Evolutionary conservation across 345 rosid genomes (phyloP), one percentile per base, ranked within the genome.

Genomic region (Dovyalis caffra): DNA sequence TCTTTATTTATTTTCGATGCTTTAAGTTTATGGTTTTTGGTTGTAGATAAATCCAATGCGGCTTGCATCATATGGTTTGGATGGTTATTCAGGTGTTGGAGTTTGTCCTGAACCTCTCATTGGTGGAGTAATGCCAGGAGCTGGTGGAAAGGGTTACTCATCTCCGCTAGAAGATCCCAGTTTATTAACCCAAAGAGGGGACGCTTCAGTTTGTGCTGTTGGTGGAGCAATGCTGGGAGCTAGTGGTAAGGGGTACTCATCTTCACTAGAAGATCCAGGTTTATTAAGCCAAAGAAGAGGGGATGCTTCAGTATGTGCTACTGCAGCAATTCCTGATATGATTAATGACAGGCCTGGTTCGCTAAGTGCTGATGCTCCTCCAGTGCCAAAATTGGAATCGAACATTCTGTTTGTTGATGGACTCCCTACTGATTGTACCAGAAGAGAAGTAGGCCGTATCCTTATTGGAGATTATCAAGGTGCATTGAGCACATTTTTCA

Each of bases 391-490:
- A 21, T 80, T 74, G 51, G 87, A 84, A n/a, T 85, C 91, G 0
- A 87, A 82, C 67, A 78, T 86, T 74, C 77, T 89, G 76, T 83
- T 83, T 72, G 88, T 89, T 33, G 87, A 78, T 70, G 90, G 90
- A 45, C 93, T 89, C 51, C 90, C 90, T 68, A 83, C 84, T 16
- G 87, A 87, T 74, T 87, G 91, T 80, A 85, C 87, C 35, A 84
- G 91, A 77, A 85, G 93, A 77, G 93, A 89, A 85, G 93, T 86
- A n/a, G 86, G 89, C 3, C 88, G 90, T 88, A 86, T 89, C 91
- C 90, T 89, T 15, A 18, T 43, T 21, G 8, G 35, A 37, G 51
- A 58, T 49, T 34, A 45, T 68, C 45, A 14, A 16, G 33, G 49
- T 26, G 8, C 6, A 37, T 34, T 7, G 3, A 3, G 15, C 14